phyloP scores from a whole-genome alignment of 257 asterid genomes.

The Haberlea rhodopensis region DNA sequence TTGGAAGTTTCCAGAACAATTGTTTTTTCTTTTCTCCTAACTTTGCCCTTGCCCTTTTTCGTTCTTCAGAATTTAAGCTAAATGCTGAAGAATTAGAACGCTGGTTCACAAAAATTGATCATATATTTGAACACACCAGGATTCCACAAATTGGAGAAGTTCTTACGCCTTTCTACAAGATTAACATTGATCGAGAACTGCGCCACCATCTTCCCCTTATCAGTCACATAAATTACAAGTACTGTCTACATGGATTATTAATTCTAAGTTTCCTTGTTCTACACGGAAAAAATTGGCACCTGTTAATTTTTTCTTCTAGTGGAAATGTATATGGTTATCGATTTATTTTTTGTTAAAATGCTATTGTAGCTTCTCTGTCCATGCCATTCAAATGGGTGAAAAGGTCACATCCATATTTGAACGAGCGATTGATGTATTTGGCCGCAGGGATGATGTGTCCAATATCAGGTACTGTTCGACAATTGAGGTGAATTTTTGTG shows the following conservation, averaged over 20 bases:
- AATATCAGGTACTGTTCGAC: constrained; percentile 45
- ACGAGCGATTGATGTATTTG: constrained; percentile 80
- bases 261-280: constrained; percentile 5
- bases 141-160: constrained; percentile 87
- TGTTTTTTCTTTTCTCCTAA: constrained; percentile 20
- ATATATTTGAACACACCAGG: constrained; percentile 91
- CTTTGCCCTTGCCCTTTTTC: constrained; percentile 20
- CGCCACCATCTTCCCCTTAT: constrained; percentile 82
- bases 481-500: constrained; percentile 17
- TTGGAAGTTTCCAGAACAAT: constrained; percentile 20
- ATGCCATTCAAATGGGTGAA: constrained; percentile 95
- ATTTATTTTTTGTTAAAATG: constrained; percentile 29
- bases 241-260: constrained; percentile 24
- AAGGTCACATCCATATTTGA: constrained; percentile 86
- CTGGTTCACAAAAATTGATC: constrained; percentile 98
- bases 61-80: constrained; percentile 68
- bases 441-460: constrained; percentile 70
- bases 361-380: constrained; percentile 81
- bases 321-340: background rate
- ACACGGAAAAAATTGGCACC: background rate
- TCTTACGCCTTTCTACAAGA: constrained; percentile 88
- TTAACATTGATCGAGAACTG: constrained; percentile 66
- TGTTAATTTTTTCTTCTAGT: background rate
- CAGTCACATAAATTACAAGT: constrained; percentile 93
- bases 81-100: constrained; percentile 83